These are phyloP conservation scores for Gymnopilus junonius DNA, from an alignment of 768 basidiomycete genomes.

Conservation along the genomic window DNA sequence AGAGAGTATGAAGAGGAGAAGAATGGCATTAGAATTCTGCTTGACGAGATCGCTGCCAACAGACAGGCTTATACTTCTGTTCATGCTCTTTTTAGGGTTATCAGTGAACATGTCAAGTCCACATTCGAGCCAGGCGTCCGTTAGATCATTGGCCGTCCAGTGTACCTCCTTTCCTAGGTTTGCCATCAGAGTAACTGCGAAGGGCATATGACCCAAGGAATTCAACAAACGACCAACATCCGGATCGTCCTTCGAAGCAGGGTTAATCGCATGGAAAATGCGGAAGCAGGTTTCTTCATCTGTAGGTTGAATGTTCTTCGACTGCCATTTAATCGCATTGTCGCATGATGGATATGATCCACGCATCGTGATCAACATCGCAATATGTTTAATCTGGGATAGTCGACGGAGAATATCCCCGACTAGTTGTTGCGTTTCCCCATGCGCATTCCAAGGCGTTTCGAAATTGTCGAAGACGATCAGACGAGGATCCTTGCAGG, in stretches of 20 bases:
- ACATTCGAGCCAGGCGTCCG: slow-evolving; percentile 12
- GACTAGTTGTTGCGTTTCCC: slow-evolving; percentile 22
- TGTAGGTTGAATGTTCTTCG: background rate
- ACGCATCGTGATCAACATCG: slow-evolving; percentile 40
- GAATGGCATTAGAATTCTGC: slow-evolving; percentile 19
- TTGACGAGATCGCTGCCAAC: slow-evolving; percentile 21
- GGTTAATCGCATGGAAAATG: slow-evolving; percentile 25
- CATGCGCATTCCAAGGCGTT: slow-evolving; percentile 37
- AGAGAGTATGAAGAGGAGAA: slow-evolving; percentile 26
- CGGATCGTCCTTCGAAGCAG: slow-evolving; percentile 20
- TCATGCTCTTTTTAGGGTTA: slow-evolving; percentile 21
- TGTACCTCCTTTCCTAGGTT: slow-evolving; percentile 12
- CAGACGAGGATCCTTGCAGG: slow-evolving; percentile 26
- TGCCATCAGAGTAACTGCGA: slow-evolving; percentile 39
- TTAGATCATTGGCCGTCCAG: slow-evolving; percentile 14
- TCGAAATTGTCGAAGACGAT: slow-evolving; percentile 46
- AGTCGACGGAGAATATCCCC: slow-evolving; percentile 28
- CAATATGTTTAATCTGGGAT: slow-evolving; percentile 27
- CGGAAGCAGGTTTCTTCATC: slow-evolving; percentile 17
- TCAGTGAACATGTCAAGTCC: slow-evolving; percentile 14
- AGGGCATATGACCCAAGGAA: slow-evolving; percentile 33
- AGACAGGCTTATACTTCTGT: slow-evolving; percentile 25
- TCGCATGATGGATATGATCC: slow-evolving; percentile 29
- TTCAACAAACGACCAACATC: slow-evolving; percentile 27
- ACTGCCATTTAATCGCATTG: slow-evolving; percentile 27